Percentiles rank a stretch among this genome's conserved stretches.
These are phyloP conservation scores for Triticum timopheevii DNA, from an alignment of 176 grass and related monocot species.

Conservation along the genomic window DNA sequence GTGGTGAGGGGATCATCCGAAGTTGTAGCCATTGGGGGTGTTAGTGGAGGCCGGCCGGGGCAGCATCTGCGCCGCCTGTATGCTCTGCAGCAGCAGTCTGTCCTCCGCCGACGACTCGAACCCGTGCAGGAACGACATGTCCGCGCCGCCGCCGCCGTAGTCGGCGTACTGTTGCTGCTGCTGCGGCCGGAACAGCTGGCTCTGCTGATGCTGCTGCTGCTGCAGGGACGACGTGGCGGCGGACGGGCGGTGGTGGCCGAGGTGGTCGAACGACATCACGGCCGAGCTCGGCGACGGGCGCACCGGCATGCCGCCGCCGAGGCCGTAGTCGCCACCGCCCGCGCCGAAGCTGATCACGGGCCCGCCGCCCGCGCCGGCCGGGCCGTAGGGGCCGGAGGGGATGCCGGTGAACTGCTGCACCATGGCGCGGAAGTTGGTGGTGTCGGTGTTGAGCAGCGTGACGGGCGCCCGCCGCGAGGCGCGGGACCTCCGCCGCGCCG, in stretches of 20 bases:
- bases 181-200: slow-evolving; percentile 48
- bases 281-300: slow-evolving; percentile 43
- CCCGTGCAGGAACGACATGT: slow-evolving; percentile 38
- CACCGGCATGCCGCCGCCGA: slow-evolving; percentile 28
- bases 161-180: slow-evolving; percentile 4
- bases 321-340: background rate
- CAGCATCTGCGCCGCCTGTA: slow-evolving; percentile 60
- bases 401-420: slow-evolving; percentile 99
- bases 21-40: slow-evolving; percentile 68
- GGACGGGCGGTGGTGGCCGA: slow-evolving; percentile 16
- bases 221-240: slow-evolving; percentile 27
- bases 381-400: slow-evolving; percentile 44
- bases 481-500: slow-evolving; percentile 48
- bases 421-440: slow-evolving; percentile 93
- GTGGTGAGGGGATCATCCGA: slow-evolving; percentile 31
- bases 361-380: background rate
- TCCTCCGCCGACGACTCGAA: slow-evolving; percentile 54
- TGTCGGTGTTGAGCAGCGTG: slow-evolving; percentile 95
- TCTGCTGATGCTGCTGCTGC: slow-evolving; percentile 40
- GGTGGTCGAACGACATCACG: slow-evolving; percentile 61
- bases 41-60: slow-evolving; percentile 51
- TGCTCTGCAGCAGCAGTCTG: slow-evolving; percentile 54
- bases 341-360: slow-evolving; percentile 51
- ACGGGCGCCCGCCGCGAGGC: slow-evolving; percentile 73
- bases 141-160: background rate